Percentiles rank a stretch among this genome's conserved stretches.
Evolutionary conservation across 2,329 filamentous ascomycete genomes (phyloP).

Genomic region (Penicillium sp.): DNA sequence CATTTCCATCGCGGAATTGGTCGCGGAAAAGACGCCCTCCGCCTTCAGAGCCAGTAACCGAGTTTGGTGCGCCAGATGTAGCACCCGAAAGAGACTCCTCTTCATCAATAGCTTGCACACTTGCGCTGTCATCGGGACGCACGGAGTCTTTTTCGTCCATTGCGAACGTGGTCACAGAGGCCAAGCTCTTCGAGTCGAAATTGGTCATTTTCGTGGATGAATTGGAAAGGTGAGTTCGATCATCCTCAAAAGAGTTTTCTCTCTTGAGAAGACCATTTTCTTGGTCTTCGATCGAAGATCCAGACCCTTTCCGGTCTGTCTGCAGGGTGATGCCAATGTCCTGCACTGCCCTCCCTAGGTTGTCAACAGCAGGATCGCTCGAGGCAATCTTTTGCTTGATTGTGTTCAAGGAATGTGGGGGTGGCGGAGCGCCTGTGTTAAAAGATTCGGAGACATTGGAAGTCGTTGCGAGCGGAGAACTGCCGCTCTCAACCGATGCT

Average conservation of each 20-base stretch:
- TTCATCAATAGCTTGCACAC: conserved; percentile 85
- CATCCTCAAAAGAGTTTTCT: conserved; percentile 44
- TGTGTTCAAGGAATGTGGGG: conserved; percentile 20
- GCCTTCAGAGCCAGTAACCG: conserved; percentile 78
- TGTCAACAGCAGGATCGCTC: conserved; percentile 28
- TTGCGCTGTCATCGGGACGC: conserved; percentile 91
- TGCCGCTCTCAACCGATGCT: conserved; percentile 27
- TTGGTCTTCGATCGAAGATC: conserved; percentile 28
- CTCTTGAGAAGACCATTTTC: conserved; percentile 34
- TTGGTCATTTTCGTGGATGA: conserved; percentile 80
- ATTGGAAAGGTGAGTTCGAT: conserved; percentile 53
- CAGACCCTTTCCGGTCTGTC: conserved; percentile 26
- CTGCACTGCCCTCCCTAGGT: conserved; percentile 35
- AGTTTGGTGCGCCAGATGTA: conserved; percentile 72
- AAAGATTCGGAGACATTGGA: conserved; percentile 20
- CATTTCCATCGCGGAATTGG: conserved; percentile 24
- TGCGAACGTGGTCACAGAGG: conserved; percentile 92
- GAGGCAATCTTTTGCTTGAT: conserved; percentile 17
- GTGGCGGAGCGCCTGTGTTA: conserved; percentile 16
- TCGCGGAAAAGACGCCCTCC: conserved; percentile 46
- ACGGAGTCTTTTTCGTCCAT: conserved; percentile 95
- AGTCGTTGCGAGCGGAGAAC: conserved; percentile 19
- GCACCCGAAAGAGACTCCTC: conserved; percentile 79
- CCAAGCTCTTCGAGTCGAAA: conserved; percentile 89
- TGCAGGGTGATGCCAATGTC: conserved; percentile 31